These are phyloP conservation scores for Pyracantha coccinea DNA, from an alignment of 331 rosid genomes.

Conservation along the genomic window DNA sequence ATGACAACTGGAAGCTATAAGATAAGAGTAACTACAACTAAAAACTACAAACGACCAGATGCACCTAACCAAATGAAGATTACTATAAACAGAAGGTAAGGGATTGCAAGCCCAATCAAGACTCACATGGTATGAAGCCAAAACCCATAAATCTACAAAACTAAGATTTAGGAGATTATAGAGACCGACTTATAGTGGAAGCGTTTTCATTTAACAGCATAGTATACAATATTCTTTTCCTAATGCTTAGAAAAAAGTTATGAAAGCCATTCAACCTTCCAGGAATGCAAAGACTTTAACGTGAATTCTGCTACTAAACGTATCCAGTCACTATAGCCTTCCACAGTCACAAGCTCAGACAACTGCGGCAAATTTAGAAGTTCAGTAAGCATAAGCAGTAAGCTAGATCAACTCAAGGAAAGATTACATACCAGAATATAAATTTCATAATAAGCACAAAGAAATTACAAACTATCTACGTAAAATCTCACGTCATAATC, in stretches of 20 bases:
- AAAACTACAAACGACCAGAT: not conserved
- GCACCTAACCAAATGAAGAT: not conserved
- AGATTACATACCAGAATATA: not conserved
- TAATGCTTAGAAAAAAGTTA: conserved; percentile 13
- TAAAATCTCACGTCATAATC: not conserved
- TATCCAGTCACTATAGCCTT: conserved; percentile 99
- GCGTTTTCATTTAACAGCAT: not conserved
- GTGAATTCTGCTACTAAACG: conserved; percentile 97
- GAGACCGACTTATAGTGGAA: not conserved
- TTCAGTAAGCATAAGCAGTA: not conserved
- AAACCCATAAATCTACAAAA: not conserved
- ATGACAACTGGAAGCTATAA: not conserved
- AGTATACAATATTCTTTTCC: not conserved
- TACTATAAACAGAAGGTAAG: not conserved
- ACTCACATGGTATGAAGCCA: not conserved
- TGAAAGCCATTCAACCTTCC: conserved; percentile 69
- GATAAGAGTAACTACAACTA: not conserved
- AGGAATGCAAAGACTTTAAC: conserved; percentile 90
- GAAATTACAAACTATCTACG: not conserved
- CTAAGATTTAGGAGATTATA: not conserved
- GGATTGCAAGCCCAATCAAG: not conserved
- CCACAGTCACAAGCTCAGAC: conserved; percentile 95
- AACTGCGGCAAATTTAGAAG: conserved; percentile 44
- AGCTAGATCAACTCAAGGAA: not conserved
- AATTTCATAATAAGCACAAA: not conserved